phyloP scores from a whole-genome alignment of 192 early-diverging fungal species.

The Pecoramyces ruminantium region DNA sequence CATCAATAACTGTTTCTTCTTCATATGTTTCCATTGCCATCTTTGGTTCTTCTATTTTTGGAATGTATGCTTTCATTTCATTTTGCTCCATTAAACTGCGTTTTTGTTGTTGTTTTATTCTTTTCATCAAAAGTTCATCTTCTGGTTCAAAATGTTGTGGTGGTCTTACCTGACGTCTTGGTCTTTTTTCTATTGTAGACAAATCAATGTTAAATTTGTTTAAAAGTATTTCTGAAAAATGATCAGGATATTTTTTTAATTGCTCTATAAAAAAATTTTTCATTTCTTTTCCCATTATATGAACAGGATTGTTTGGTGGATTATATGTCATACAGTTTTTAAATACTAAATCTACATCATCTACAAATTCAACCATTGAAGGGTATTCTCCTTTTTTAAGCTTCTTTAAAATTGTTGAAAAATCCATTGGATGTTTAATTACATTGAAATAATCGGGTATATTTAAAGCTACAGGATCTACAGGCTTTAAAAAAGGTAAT shows the following conservation, averaged over 20 bases:
- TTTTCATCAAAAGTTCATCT: neutral
- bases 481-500: conserved; percentile 51
- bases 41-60: neutral
- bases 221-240: neutral
- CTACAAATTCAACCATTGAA: conserved; percentile 46
- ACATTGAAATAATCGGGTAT: conserved; percentile 77
- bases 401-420: conserved; percentile 56
- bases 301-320: conserved; percentile 26
- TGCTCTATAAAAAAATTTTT: neutral
- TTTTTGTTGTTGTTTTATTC: neutral
- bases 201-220: neutral
- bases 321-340: conserved; percentile 77
- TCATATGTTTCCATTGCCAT: neutral
- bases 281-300: neutral
- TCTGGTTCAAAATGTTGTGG: neutral
- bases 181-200: neutral
- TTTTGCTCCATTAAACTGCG: neutral
- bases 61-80: neutral
- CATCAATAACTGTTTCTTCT: neutral
- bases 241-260: neutral
- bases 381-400: conserved; percentile 48
- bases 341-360: conserved; percentile 65
- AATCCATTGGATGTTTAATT: conserved; percentile 79
- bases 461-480: conserved; percentile 63
- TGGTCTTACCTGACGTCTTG: neutral